Base-by-base conservation (phyloP, 148 eudicot species). In the Beta vulgaris region DNA sequence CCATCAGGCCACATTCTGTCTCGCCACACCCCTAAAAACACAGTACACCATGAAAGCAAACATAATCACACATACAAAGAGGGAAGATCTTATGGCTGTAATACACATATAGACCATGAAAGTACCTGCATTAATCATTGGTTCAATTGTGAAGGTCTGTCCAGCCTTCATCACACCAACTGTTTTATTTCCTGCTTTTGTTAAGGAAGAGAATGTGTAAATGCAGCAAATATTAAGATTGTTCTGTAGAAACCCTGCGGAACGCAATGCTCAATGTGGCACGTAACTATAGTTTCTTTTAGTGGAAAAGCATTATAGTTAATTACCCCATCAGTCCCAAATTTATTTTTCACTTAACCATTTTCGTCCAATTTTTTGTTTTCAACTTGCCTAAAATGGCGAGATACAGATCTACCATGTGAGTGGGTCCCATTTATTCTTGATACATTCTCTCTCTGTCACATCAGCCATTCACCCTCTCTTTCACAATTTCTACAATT, bases 1-100 rank as follows among this genome's bases (percentile, higher is more conserved):
- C 97, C 97, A 92, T 95, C 98, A 69, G 98, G 98, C 98, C 98
- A 95, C 97, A 92, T 89, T 75, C 91, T 87, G 82, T 95, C 98
- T 68, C 93, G 92, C 98, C 98, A 95, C 76, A 90, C 91, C 70
- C 98, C 98, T 95, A 77, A 8, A 71, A 43, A 44, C 59, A 80
- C 43, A 16, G 2, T 51, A 25, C 35, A 28, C 19, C 28, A 59
- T 59, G 12, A 34, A 35, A 19, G 67, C 25, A 4, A 32, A 3
- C 70, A 67, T 42, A 26, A n/a, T n/a, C 48, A 13, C 2, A 42
- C 32, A 19, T 28, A 25, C 2, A 65, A 12, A 28, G 16, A 43
- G n/a, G n/a, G n/a, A 15, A 8, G 25, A 16, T 1, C 40, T 8
- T 40, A 67, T 3, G 6, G 29, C 36, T 10, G 40, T 6, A 37